Conservation (phyloP, 257 asterid species). For the Orobanche coerulescens region DNA sequence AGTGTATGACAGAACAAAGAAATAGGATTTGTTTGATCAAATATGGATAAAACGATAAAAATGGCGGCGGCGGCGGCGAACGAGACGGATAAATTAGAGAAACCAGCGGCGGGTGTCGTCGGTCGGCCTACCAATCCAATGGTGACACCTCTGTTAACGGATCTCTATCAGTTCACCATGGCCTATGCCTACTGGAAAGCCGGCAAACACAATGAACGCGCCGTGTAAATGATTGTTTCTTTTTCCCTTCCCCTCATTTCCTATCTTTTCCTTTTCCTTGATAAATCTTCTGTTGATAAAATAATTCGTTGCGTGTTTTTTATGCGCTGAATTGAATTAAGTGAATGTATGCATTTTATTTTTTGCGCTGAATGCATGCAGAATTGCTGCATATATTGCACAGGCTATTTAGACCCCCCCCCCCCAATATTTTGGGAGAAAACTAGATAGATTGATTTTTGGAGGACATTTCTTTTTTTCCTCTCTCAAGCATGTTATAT, state of each 20-base stretch:
- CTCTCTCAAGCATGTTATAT: not conserved
- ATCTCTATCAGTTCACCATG: conserved; percentile 96
- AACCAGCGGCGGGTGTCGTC: conserved; percentile 22
- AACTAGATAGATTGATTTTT: not conserved
- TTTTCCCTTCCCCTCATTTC: not conserved
- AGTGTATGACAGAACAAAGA: not conserved
- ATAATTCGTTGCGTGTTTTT: not conserved
- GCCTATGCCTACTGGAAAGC: conserved; percentile 99
- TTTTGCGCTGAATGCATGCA: conserved; percentile 8
- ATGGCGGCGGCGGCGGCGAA: conserved; percentile 35
- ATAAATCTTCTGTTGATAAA: not conserved
- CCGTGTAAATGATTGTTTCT: conserved; percentile 57
- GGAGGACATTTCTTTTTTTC: not conserved
- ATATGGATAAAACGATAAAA: not conserved
- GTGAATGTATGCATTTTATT: not conserved
- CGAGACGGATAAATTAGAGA: conserved; percentile 32
- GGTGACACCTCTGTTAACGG: conserved; percentile 95
- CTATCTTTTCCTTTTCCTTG: not conserved
- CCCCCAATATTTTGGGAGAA: not conserved
- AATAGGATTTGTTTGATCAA: conserved; percentile 9
- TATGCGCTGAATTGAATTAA: not conserved
- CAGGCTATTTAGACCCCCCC: no score
- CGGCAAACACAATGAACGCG: conserved; percentile 78
- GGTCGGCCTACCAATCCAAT: conserved; percentile 86
- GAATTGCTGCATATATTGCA: not conserved